Evolutionary conservation across 2,329 filamentous ascomycete genomes (phyloP).

Genomic region (Microcyclosporella mali): DNA sequence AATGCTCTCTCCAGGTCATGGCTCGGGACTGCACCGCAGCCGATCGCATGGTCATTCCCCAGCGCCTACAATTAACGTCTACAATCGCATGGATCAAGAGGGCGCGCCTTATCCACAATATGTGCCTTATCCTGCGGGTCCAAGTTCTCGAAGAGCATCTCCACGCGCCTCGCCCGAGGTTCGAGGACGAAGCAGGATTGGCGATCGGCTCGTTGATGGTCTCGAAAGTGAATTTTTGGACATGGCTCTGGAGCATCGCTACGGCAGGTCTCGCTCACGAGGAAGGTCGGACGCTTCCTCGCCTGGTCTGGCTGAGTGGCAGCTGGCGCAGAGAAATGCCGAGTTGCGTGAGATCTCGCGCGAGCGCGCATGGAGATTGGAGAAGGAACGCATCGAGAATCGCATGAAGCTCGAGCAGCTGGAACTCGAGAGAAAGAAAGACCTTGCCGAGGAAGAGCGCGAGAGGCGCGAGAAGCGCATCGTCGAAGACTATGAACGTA

Average conservation of each 20-base stretch:
- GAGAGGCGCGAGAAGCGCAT: slow-evolving; percentile 24
- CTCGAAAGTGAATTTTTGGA: slow-evolving; percentile 28
- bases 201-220: slow-evolving; percentile 21
- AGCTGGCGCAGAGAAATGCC: slow-evolving; percentile 31
- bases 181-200: slow-evolving; percentile 15
- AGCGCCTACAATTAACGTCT: slow-evolving; percentile 42
- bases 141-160: slow-evolving; percentile 23
- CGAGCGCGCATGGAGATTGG: slow-evolving; percentile 30
- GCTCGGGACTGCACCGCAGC: slow-evolving; percentile 36
- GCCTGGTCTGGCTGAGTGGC: slow-evolving; percentile 23
- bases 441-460: slow-evolving; percentile 29
- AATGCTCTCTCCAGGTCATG: slow-evolving; percentile 21
- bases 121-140: slow-evolving; percentile 12
- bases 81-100: slow-evolving; percentile 35
- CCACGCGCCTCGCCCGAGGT: slow-evolving; percentile 16
- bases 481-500: slow-evolving; percentile 25
- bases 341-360: slow-evolving; percentile 33
- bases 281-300: slow-evolving; percentile 24
- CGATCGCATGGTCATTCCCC: slow-evolving; percentile 40
- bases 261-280: slow-evolving; percentile 29
- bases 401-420: slow-evolving; percentile 25
- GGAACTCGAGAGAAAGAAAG: slow-evolving; percentile 23
- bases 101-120: slow-evolving; percentile 12
- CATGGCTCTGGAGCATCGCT: slow-evolving; percentile 28
- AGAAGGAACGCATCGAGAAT: slow-evolving; percentile 32